Conservation (phyloP, 1,284 basidiomycete genomes). For the Cutaneotrichosporon daszewskae region DNA sequence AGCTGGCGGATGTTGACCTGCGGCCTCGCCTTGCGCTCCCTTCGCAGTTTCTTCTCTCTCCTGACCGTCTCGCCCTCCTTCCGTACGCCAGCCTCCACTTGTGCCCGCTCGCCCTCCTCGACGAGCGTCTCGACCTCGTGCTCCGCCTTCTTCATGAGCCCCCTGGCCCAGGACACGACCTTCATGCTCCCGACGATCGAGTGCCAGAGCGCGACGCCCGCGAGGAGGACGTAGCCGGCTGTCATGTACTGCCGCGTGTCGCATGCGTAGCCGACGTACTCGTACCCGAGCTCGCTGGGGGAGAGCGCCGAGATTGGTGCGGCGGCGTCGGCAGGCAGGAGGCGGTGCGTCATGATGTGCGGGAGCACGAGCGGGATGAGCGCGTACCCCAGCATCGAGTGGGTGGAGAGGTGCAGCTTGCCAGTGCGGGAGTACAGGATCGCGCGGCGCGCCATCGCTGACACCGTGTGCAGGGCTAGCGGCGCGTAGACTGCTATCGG, state of each 20-base stretch:
- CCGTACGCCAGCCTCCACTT: neutral
- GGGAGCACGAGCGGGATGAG: constrained; percentile 31
- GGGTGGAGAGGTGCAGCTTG: constrained; percentile 11
- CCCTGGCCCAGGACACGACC: constrained; percentile 30
- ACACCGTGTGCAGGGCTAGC: constrained; percentile 29
- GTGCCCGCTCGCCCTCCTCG: neutral
- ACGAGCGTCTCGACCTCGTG: constrained; percentile 4
- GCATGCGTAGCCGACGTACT: constrained; percentile 38
- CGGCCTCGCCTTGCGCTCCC: constrained; percentile 6
- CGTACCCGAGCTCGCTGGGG: constrained; percentile 39
- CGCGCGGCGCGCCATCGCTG: constrained; percentile 25
- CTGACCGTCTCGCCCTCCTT: neutral
- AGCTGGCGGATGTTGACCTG: constrained; percentile 23
- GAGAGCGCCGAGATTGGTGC: constrained; percentile 30
- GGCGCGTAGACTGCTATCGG: constrained; percentile 33
- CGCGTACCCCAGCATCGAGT: constrained; percentile 26
- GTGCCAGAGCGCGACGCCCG: constrained; percentile 27
- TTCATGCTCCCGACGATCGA: constrained; percentile 32
- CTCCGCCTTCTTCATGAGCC: constrained; percentile 2
- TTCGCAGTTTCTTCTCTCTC: neutral
- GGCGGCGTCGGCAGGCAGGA: constrained; percentile 24
- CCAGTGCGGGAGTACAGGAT: constrained; percentile 15
- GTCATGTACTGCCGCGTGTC: constrained; percentile 18
- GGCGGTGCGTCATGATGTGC: constrained; percentile 30
- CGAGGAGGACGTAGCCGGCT: constrained; percentile 24